A percentile compares a stretch with the other conserved stretches of the same genome.
These are phyloP conservation scores for Persicaria tinctoria DNA, from an alignment of 148 eudicot species.

Conservation along the genomic window DNA sequence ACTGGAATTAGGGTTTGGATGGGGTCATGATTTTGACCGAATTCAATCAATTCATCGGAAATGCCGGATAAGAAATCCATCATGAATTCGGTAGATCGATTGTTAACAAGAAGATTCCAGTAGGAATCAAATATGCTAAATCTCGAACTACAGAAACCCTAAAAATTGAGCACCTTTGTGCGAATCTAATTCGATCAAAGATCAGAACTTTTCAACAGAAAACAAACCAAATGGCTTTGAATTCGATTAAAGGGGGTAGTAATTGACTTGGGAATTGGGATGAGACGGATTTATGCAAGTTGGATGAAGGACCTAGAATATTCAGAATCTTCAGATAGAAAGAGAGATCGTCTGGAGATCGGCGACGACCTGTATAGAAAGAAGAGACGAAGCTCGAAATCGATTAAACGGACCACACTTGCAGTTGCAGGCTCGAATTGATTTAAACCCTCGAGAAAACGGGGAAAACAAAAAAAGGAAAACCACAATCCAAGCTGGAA, in stretches of 20 bases:
- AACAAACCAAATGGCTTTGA: too few species aligned
- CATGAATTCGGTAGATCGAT: not conserved
- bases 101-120: not conserved
- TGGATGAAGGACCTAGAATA: not conserved
- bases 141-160: not conserved
- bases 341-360: not conserved
- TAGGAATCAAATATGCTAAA: not conserved
- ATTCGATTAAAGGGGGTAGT: not conserved
- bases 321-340: not conserved
- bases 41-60: conserved; percentile 5
- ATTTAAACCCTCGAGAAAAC: not conserved
- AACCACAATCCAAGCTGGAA: not conserved
- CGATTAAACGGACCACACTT: not conserved
- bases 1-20: not conserved
- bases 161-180: not conserved
- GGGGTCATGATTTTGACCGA: conserved; percentile 5
- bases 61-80: conserved; percentile 2
- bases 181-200: conserved; percentile 2
- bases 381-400: not conserved
- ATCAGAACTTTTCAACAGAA: too few species aligned
- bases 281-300: not conserved
- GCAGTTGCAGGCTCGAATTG: not conserved
- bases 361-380: not conserved
- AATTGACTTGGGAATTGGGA: not conserved
- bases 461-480: not conserved